A percentile compares a stretch with the other conserved stretches of the same genome.
Evolutionary conservation across 306 rosid genomes (phyloP).

Genomic region (Cicer judaicum): DNA sequence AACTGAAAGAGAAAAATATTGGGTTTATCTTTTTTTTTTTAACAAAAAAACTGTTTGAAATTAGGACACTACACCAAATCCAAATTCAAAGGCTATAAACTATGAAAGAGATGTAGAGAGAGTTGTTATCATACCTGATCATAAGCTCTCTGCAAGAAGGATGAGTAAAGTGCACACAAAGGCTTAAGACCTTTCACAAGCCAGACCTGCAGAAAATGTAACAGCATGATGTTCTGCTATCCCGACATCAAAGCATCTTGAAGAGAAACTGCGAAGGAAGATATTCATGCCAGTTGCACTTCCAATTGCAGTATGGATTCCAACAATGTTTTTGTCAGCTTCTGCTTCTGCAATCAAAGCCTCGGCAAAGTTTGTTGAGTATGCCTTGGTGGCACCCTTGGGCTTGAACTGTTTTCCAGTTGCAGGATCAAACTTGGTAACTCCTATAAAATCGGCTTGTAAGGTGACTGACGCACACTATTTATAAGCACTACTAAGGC

Average conservation of each 20-base stretch:
- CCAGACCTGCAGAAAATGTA: conserved; percentile 94
- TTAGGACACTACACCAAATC: too few relatives aligned
- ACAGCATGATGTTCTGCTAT: conserved; percentile 99
- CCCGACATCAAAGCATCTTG: conserved; percentile 92
- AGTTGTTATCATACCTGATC: conserved; percentile 61
- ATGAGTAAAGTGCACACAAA: conserved; percentile 83
- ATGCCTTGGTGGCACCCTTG: conserved; percentile 62
- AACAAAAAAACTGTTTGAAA: too few relatives aligned
- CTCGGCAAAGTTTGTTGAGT: conserved; percentile 81
- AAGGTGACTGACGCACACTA: too few relatives aligned
- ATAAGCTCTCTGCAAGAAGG: conserved; percentile 92
- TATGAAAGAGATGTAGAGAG: too few relatives aligned
- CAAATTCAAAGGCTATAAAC: too few relatives aligned
- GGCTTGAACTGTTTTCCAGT: conserved; percentile 83
- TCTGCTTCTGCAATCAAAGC: conserved; percentile 94
- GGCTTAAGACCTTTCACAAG: conserved; percentile 89
- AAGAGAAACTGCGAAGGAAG: conserved; percentile 79
- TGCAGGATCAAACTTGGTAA: conserved; percentile 83
- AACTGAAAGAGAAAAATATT: too few relatives aligned
- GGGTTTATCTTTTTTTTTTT: too few relatives aligned
- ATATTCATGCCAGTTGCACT: conserved; percentile 92
- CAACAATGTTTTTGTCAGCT: conserved; percentile 75
- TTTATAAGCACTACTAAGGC: too few relatives aligned
- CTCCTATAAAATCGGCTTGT: conserved; percentile 56
- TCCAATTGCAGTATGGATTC: conserved; percentile 98